Evolutionary conservation across 2,329 filamentous ascomycete species (phyloP).

Genomic region (Penicillium corylophilum): DNA sequence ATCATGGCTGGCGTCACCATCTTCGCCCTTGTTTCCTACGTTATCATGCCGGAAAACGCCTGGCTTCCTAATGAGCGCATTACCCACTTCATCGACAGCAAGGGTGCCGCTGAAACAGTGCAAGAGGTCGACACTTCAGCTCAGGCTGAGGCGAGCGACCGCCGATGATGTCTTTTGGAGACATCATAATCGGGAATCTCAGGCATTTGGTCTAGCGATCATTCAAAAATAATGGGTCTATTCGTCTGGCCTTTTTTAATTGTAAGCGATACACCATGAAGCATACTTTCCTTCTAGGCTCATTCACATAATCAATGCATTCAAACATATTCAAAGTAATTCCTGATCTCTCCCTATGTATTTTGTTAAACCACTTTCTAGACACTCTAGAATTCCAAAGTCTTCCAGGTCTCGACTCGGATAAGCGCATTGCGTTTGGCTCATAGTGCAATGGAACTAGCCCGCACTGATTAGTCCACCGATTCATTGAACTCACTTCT

Average conservation of each 20-base stretch:
- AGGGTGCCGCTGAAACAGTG: conserved; percentile 31
- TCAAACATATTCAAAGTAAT: neutral
- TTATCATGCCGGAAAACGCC: conserved; percentile 47
- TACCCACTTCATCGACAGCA: conserved; percentile 44
- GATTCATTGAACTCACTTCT: no score
- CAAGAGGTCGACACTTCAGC: conserved; percentile 23
- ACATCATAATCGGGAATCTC: neutral
- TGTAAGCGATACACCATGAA: neutral
- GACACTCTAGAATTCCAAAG: no score
- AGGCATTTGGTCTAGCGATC: neutral
- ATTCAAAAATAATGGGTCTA: neutral
- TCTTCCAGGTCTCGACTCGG: no score
- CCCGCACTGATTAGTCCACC: no score
- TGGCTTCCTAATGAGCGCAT: conserved; percentile 50
- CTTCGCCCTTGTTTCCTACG: conserved; percentile 50
- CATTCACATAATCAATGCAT: neutral
- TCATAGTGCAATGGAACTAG: no score
- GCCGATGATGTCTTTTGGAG: conserved; percentile 7
- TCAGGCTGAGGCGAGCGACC: conserved; percentile 3
- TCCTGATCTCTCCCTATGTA: neutral
- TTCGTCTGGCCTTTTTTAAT: neutral
- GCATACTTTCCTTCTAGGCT: neutral
- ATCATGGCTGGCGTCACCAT: conserved; percentile 54
- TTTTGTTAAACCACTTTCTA: no score
- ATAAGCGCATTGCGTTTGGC: no score